Base-by-base conservation (phyloP, 441 rosid species). In the Brassica hybrid region DNA sequence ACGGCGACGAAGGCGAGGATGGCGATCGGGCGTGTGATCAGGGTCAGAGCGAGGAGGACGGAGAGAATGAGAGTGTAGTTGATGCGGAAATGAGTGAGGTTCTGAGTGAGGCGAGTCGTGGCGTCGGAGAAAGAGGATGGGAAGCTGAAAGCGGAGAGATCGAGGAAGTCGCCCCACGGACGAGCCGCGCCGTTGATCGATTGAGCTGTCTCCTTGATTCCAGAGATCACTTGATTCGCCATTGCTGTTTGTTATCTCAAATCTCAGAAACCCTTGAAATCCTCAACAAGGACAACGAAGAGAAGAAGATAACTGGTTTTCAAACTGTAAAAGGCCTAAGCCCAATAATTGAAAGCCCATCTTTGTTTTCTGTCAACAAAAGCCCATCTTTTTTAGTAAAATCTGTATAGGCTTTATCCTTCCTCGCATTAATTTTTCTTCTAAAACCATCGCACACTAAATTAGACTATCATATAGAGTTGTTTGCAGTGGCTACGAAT, bases 91-190 rank as follows among this genome's bases (percentile, higher is more conserved):
- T 89, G 93, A 71, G 88, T 71, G 4, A 90, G 74, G 83, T 94
- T 90, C 61, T 86, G 93, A 74, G 93, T 76, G 23, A 90, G 30
- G 32, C 94, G 93, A 11, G 92, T 81, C 48, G 88, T 83, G 57
- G 87, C 85, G 71, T 87, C 91, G 76, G 88, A 64, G 81, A 86
- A 17, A 19, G 93, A 83, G 18, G 79, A 82, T 5, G 95, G 94
- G 69, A 89, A 59, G 69, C 81, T 81, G 69, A 90, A 71, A 2
- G 88, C 83, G 45, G 90, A 41, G 7, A 86, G 80, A 78, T 90
- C 92, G 21, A 91, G 76, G 75, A 87, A 87, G 36, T 83, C 83
- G 0, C 87, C 68, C 97, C 91, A 90, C 0, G 92, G 93, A 10
- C 86, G 95, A 70, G 81, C 81, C 16, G 72, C 67, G 5, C 88